Evolutionary conservation across 306 rosid species (phyloP), one percentile per base, ranked within the genome.

Genomic region (Calophaca sinica): DNA sequence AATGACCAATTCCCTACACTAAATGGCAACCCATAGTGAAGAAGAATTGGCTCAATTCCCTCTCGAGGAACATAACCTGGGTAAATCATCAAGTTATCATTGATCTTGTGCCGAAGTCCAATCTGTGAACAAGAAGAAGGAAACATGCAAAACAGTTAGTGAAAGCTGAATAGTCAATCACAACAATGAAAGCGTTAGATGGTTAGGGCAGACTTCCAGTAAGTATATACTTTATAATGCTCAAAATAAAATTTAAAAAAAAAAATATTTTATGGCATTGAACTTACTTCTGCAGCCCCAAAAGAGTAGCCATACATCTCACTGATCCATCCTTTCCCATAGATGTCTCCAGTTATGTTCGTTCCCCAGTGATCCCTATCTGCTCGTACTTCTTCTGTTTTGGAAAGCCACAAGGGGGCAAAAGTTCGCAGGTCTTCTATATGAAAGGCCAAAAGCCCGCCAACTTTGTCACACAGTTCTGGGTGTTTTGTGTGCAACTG

Each of bases 251-350:
- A 35, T 42, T 42, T 6, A 20, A 59, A 64, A n/a, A 9, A 58
- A 55, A 31, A 26, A 20, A 3, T 35, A 57, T 31, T 41, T 67
- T 48, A 77, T 44, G 72, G 60, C 44, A 63, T 33, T 35, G 46
- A 72, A 65, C 96, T 82, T 84, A 92, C 97, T 86, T 92, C 99
- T 5, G 99, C 99, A 39, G 97, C 99, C 54, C 97, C 99, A 66
- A 94, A 94, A 45, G 99, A 92, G 84, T 92, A 94, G 70, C 99
- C 99, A 62, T 94, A 94, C 99, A 94, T 94, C 88, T 94, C 99
- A 87, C 97, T 94, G 64, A 94, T 94, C 99, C 99, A 94, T 71
- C 99, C 99, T 79, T 81, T 62, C 55, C 87, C 93, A 77, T 92
- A 94, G 68, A 94, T 85, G 71, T 94, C 99, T 76, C 97, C 99